These are phyloP conservation scores for Zygosaccharomyces pseudorouxii DNA, from an alignment of 805 yeast species.

Conservation along the genomic window DNA sequence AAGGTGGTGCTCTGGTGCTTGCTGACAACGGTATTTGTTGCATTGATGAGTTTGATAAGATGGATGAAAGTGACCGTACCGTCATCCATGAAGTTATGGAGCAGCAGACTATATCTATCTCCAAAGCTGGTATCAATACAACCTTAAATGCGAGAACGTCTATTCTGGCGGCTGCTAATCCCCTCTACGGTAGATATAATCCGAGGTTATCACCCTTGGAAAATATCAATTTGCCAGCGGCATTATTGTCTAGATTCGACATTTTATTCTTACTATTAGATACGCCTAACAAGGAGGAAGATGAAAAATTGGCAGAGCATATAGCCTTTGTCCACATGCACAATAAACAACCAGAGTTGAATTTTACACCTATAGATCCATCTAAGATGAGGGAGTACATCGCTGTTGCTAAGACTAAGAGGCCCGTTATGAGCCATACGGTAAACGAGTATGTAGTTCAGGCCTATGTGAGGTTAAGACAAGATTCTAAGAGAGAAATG, in stretches of 20 bases:
- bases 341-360: slow-evolving; percentile 76
- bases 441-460: slow-evolving; percentile 85
- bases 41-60: slow-evolving; percentile 97
- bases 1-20: slow-evolving; percentile 95
- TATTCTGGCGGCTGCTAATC: slow-evolving; percentile 97
- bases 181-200: slow-evolving; percentile 90
- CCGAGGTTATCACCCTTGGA: slow-evolving; percentile 87
- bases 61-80: slow-evolving; percentile 95
- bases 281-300: slow-evolving; percentile 71
- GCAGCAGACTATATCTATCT: slow-evolving; percentile 94
- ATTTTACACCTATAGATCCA: slow-evolving; percentile 72
- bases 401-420: slow-evolving; percentile 73
- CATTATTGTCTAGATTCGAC: slow-evolving; percentile 91
- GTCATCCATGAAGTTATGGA: slow-evolving; percentile 99
- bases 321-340: slow-evolving; percentile 96
- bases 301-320: slow-evolving; percentile 84
- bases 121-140: slow-evolving; percentile 96
- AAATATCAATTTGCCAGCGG: slow-evolving; percentile 95
- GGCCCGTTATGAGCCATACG: slow-evolving; percentile 79
- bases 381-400: slow-evolving; percentile 80
- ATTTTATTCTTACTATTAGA: slow-evolving; percentile 82
- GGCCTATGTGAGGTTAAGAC: slow-evolving; percentile 85
- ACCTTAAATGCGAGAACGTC: slow-evolving; percentile 94
- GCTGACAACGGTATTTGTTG: slow-evolving; percentile 99
- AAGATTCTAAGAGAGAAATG: slow-evolving; percentile 76